A percentile compares a stretch with the other conserved stretches of the same genome.
phyloP scores from a whole-genome alignment of 148 eudicot species.

The Chenopodium formosanum region DNA sequence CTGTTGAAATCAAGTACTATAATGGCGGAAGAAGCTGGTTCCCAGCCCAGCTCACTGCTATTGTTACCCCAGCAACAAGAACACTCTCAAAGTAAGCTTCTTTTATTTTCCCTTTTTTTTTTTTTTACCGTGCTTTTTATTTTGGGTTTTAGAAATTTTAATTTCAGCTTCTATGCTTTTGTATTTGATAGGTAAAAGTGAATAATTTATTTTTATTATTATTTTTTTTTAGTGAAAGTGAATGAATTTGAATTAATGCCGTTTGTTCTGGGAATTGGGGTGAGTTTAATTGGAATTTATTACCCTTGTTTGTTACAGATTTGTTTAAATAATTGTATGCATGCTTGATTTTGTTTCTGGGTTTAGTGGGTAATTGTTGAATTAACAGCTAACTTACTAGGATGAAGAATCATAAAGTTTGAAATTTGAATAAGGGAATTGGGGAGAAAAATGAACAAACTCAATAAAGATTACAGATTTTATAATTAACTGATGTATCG shows the following conservation, averaged over 20 bases:
- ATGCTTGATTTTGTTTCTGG: not conserved
- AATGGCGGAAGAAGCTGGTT: constrained; percentile 2
- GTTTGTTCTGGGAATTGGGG: not conserved
- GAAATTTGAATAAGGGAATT: not conserved
- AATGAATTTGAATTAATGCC: too few species aligned
- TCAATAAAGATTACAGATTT: not conserved
- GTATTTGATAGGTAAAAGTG: too few species aligned
- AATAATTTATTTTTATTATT: too few species aligned
- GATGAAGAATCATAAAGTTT: not conserved
- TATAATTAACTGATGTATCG: not conserved
- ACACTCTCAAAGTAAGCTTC: not conserved
- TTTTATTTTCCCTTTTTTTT: not conserved
- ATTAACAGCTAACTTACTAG: not conserved
- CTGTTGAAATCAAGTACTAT: too few species aligned
- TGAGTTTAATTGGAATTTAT: not conserved
- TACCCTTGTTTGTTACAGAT: not conserved
- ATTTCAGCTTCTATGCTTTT: not conserved
- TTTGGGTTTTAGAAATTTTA: not conserved
- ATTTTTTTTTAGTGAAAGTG: too few species aligned
- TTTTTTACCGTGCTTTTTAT: too few species aligned
- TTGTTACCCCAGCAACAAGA: not conserved
- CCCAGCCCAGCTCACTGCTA: not conserved
- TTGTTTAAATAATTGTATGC: not conserved
- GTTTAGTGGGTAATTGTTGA: not conserved
- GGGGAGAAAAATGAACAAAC: not conserved